Conservation (phyloP, 345 rosid genomes). For the Reutealis trisperma region DNA sequence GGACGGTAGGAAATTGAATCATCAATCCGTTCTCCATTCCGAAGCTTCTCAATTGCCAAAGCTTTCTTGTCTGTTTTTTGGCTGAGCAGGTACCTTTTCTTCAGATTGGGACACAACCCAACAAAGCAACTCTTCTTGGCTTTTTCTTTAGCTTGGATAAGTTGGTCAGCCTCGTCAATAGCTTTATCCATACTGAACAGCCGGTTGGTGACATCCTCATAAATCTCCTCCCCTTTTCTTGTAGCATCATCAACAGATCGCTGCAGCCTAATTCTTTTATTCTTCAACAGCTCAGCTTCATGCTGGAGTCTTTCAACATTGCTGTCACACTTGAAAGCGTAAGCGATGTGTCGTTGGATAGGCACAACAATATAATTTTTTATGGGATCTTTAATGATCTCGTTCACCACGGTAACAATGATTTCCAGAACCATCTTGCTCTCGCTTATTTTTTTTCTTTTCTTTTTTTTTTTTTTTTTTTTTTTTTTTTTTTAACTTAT, state of each 20-base stretch:
- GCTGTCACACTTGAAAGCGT: neutral
- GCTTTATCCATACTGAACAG: neutral
- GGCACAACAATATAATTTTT: neutral
- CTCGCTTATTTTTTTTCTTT: too few relatives aligned
- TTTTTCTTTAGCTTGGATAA: neutral
- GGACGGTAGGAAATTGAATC: too few relatives aligned
- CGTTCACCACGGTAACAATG: too few relatives aligned
- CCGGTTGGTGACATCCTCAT: neutral
- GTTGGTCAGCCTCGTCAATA: neutral
- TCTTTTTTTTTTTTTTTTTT: too few relatives aligned
- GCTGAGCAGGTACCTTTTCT: neutral
- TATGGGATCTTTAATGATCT: neutral
- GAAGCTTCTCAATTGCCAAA: neutral
- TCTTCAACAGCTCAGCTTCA: neutral
- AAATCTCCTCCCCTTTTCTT: neutral
- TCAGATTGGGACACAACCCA: conserved; percentile 5
- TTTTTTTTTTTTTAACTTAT: too few relatives aligned
- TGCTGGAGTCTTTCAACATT: neutral
- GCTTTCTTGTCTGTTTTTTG: neutral
- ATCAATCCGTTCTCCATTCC: too few relatives aligned
- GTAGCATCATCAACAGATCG: neutral
- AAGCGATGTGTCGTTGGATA: neutral
- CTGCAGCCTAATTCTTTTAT: neutral
- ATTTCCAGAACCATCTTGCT: too few relatives aligned
- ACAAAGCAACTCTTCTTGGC: neutral